Percentiles rank a stretch among this genome's conserved stretches.
phyloP scores from a whole-genome alignment of 2,329 filamentous ascomycete genomes.

The Fusarium tupiense region DNA sequence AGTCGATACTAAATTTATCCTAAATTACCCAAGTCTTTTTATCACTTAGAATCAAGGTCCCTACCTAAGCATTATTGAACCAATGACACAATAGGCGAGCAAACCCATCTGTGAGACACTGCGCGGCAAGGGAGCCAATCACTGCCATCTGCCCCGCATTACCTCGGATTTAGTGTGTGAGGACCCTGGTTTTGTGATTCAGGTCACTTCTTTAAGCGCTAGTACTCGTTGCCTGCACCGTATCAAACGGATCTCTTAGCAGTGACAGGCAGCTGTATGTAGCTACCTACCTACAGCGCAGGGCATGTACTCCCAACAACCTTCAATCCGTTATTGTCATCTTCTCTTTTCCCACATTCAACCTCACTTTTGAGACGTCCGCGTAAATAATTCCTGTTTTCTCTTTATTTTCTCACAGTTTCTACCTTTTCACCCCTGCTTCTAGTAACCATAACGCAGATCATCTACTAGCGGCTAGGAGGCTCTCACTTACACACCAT shows the following conservation, averaged over 20 bases:
- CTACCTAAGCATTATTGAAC: neutral
- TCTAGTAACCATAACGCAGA: neutral
- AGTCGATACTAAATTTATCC: too few species aligned
- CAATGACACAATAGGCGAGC: neutral
- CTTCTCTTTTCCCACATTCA: neutral
- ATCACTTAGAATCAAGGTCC: too few species aligned
- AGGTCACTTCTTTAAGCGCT: neutral
- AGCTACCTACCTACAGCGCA: neutral
- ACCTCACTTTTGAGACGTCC: neutral
- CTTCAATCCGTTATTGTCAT: neutral
- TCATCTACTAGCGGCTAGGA: neutral
- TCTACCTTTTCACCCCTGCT: neutral
- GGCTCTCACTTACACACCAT: constrained; percentile 19
- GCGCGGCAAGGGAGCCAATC: constrained; percentile 16
- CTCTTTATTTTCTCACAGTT: neutral
- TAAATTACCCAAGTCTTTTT: too few species aligned
- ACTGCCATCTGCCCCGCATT: neutral
- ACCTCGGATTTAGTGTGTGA: neutral
- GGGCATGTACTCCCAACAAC: neutral
- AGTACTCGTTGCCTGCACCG: neutral
- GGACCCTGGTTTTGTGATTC: neutral
- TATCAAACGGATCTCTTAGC: neutral
- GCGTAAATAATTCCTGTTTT: neutral
- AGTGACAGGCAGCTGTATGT: neutral
- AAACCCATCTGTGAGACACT: constrained; percentile 3